Base-by-base conservation (phyloP, 1,284 basidiomycete genomes). In the Tausonia pullulans region DNA sequence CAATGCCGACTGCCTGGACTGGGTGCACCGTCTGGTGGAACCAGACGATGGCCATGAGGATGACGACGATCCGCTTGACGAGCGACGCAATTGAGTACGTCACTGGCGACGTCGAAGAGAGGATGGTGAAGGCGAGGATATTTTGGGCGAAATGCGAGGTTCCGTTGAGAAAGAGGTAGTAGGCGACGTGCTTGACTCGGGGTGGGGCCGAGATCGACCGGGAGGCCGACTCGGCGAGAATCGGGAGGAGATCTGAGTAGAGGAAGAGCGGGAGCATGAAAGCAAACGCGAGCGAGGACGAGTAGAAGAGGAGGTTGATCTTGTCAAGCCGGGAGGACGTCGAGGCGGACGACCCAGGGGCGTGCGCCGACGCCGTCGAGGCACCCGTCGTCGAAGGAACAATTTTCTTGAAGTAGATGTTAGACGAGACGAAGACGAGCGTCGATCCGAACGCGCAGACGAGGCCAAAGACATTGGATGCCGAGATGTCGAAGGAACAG, bases 391-490 rank as follows among this genome's bases (percentile, higher is more conserved):
- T 84, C 14, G 72, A 72, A 0, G 93, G 93, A 81, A 99, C 87
- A 67, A 98, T 86, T 80, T 97, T 98, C 78, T 99, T 99, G 82
- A 95, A 96, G 77, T 95, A 97, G 72, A 99, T 98, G 78, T 98
- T 98, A 69, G 94, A 94, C 67, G 89, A 90, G 60, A 99, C 96
- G 74, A 98, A 98, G 69, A 99, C 85, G 67, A 98, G 77, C 40
- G 94, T 94, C 13, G 91, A 95, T 50, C 92, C 92, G 72, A 97
- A 91, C 3, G 93, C 92, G 74, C 89, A 95, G 13, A 94, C 77
- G 40, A 97, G 78, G 16, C 93, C 93, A 57, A 87, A 78, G 5
- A 83, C 77, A 75, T 94, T 95, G 56, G 88, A 90, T 5, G 85
- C 84, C 3, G 90, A 88, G 64, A 94, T 79, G 76, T 96, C 92